Percentiles rank a stretch among this genome's conserved stretches.
Evolutionary conservation across 2,329 filamentous ascomycete genomes (phyloP).

Genomic region (Claviceps purpurea): DNA sequence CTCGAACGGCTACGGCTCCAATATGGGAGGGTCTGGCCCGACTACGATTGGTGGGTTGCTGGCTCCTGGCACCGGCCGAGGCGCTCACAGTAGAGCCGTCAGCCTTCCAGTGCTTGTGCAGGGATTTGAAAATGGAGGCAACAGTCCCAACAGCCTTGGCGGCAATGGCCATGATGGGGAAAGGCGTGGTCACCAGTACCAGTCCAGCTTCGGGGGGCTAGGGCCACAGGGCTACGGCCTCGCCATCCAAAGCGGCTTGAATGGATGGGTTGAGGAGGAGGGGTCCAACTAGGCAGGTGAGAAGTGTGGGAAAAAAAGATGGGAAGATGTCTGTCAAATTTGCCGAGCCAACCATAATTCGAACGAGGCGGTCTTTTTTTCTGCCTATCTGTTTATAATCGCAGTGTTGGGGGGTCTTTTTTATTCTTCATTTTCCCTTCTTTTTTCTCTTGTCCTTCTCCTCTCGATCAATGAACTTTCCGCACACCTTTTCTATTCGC

Average conservation of each 20-base stretch:
- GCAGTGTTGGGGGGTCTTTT: background rate
- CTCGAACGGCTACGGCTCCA: conserved; percentile 47
- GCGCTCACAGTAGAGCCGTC: conserved; percentile 66
- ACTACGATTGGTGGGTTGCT: conserved; percentile 66
- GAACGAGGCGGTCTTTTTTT: conserved; percentile 13
- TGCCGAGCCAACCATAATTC: background rate
- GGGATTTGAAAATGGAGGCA: conserved; percentile 47
- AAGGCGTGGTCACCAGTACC: conserved; percentile 53
- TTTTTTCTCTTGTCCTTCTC: conserved; percentile 5
- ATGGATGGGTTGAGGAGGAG: conserved; percentile 56
- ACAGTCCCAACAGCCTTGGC: conserved; percentile 34
- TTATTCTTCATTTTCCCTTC: conserved; percentile 15
- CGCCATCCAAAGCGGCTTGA: conserved; percentile 49
- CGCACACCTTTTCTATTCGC: background rate
- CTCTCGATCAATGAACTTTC: background rate
- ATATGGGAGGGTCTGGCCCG: conserved; percentile 38
- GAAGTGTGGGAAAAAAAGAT: conserved; percentile 3
- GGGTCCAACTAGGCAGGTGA: conserved; percentile 37
- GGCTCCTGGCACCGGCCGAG: conserved; percentile 51
- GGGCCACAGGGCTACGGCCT: conserved; percentile 44
- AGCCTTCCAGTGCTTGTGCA: conserved; percentile 65
- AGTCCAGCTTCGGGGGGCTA: conserved; percentile 48
- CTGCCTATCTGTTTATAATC: background rate
- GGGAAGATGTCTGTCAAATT: background rate
- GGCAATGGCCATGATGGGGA: conserved; percentile 36